These are phyloP conservation scores for Forsythia suspensa DNA, from an alignment of 257 asterid species.

Conservation along the genomic window DNA sequence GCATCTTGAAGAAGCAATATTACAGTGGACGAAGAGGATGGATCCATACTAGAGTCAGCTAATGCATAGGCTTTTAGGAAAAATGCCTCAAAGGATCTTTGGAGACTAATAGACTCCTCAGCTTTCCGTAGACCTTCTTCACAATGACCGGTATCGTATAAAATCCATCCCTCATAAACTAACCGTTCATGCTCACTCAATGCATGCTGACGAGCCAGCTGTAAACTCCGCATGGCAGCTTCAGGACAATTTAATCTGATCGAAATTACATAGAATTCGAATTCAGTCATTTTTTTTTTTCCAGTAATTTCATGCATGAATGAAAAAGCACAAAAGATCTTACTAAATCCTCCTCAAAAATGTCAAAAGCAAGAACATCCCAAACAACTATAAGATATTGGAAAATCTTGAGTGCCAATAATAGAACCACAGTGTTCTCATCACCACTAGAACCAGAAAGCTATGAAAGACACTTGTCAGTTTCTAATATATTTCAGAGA, in stretches of 20 bases:
- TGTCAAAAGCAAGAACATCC: not conserved
- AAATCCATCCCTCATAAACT: conserved; percentile 98
- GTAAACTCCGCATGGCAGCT: conserved; percentile 97
- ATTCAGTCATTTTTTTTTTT: not conserved
- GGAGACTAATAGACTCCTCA: conserved; percentile 86
- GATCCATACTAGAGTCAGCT: conserved; percentile 93
- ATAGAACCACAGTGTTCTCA: not conserved
- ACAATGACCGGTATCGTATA: conserved; percentile 93
- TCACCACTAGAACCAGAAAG: not conserved
- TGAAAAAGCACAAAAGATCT: not conserved
- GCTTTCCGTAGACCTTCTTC: conserved; percentile 94
- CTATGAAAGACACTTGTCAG: not conserved
- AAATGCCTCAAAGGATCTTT: conserved; percentile 97
- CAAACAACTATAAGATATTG: not conserved
- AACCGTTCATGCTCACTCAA: conserved; percentile 82
- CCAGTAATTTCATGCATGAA: conserved; percentile 1
- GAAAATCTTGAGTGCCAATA: not conserved
- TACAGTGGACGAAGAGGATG: conserved; percentile 89
- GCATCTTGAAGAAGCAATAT: conserved; percentile 96
- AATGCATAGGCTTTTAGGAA: conserved; percentile 98
- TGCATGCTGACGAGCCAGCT: conserved; percentile 90
- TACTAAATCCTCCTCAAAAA: not conserved
- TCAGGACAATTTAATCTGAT: conserved; percentile 92
- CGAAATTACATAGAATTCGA: conserved; percentile 16
- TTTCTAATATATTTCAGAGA: not conserved